A percentile compares a stretch with the other conserved stretches of the same genome.
These are phyloP conservation scores for Antrodiella citrinella DNA, from an alignment of 768 basidiomycete genomes.

Conservation along the genomic window DNA sequence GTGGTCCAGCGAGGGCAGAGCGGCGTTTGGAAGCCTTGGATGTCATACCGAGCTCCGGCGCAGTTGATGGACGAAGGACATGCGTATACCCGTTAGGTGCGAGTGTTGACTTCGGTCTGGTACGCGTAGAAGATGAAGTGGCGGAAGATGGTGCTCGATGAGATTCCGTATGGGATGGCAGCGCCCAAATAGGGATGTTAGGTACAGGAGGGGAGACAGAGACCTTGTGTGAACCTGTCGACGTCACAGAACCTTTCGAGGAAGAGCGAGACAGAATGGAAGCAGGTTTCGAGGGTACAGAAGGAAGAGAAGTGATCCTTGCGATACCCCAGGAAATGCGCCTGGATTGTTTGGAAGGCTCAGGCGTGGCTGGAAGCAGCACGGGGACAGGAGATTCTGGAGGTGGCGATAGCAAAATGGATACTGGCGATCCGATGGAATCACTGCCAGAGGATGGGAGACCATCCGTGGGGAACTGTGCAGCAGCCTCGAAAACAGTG, in stretches of 20 bases:
- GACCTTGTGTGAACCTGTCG: not conserved
- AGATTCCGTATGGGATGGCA: not conserved
- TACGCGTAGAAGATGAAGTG: not conserved
- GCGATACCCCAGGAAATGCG: slow-evolving; percentile 6
- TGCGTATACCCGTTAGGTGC: not conserved
- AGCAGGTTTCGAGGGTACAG: not conserved
- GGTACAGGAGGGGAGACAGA: slow-evolving; percentile 3
- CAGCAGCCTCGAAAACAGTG: not conserved
- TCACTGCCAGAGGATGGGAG: not conserved
- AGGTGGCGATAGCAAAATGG: not conserved
- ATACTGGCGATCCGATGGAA: not conserved
- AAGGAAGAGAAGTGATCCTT: slow-evolving; percentile 3
- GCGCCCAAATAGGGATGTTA: slow-evolving; percentile 8
- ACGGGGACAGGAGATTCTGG: not conserved
- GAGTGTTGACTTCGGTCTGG: not conserved
- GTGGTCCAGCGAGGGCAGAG: not conserved
- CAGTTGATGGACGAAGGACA: slow-evolving; percentile 1
- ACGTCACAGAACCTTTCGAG: not conserved
- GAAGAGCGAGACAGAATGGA: not conserved
- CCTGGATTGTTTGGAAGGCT: not conserved
- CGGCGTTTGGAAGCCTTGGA: not conserved
- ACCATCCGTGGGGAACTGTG: not conserved
- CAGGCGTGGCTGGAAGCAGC: not conserved
- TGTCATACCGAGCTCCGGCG: not conserved
- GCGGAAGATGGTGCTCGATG: not conserved